Conservation (phyloP, 208 protist species). For the Leptomonas seymouri region DNA sequence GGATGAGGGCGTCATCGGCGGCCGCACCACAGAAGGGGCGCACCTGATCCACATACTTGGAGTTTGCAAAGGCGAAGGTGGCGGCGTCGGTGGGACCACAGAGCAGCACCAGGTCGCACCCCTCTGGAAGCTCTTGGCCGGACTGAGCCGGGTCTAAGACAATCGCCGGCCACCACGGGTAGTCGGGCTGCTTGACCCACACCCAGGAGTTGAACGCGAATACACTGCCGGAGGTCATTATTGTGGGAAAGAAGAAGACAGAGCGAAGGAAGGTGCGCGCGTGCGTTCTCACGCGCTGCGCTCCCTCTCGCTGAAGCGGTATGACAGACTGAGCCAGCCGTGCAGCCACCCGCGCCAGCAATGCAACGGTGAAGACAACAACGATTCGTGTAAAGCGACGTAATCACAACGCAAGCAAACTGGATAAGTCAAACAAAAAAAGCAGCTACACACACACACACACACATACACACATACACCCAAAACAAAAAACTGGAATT, state of each 20-base stretch:
- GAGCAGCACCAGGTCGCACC: slow-evolving; percentile 60
- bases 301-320: too few species aligned
- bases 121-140: slow-evolving; percentile 39
- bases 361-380: too few species aligned
- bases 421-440: too few species aligned
- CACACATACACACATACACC: too few species aligned
- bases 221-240: slow-evolving; percentile 14
- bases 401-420: too few species aligned
- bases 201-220: slow-evolving; percentile 58
- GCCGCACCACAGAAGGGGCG: slow-evolving; percentile 28
- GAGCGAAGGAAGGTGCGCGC: slow-evolving; percentile 1
- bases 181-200: slow-evolving; percentile 79
- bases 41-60: slow-evolving; percentile 42
- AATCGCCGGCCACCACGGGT: slow-evolving; percentile 87
- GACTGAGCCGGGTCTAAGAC: slow-evolving; percentile 51
- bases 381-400: too few species aligned
- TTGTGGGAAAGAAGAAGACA: slow-evolving; percentile 17
- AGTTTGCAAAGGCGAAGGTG: slow-evolving; percentile 59
- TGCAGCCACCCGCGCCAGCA: too few species aligned
- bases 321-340: too few species aligned
- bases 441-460: too few species aligned
- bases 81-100: slow-evolving; percentile 60
- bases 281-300: too few species aligned
- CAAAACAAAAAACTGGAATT: too few species aligned
- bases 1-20: slow-evolving; percentile 44